Conservation (phyloP, 129 eudicot species). For the Chrysanthemum lavandulifolium region DNA sequence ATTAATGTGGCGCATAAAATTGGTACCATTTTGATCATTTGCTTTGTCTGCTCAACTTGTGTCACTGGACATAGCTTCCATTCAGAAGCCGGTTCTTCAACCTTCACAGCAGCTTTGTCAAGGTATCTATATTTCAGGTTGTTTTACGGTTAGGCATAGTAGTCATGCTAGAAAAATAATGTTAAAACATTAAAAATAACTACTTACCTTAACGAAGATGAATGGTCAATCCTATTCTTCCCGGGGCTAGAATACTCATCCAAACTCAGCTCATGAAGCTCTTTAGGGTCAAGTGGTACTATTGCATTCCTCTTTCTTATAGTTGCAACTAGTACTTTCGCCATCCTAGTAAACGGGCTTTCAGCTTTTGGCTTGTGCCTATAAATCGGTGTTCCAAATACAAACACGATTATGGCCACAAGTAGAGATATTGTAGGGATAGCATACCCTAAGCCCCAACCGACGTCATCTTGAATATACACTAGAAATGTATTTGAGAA, state of each 20-base stretch:
- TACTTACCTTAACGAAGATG: conserved; percentile 44
- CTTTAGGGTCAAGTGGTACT: conserved; percentile 52
- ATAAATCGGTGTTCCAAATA: conserved; percentile 51
- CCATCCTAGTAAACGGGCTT: conserved; percentile 58
- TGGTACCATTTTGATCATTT: conserved; percentile 57
- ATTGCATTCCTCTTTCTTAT: conserved; percentile 41
- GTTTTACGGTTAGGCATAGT: background rate
- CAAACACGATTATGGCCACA: conserved; percentile 44
- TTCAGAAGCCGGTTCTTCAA: conserved; percentile 17
- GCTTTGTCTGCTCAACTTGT: conserved; percentile 69
- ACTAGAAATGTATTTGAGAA: conserved; percentile 55
- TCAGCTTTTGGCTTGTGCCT: conserved; percentile 55
- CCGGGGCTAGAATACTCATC: conserved; percentile 48
- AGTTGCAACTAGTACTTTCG: conserved; percentile 56
- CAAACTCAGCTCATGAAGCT: conserved; percentile 47
- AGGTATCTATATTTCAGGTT: conserved; percentile 34
- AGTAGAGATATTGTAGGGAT: conserved; percentile 55
- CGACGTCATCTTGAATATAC: conserved; percentile 61
- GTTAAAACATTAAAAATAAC: background rate
- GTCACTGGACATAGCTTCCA: conserved; percentile 52
- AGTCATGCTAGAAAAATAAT: background rate
- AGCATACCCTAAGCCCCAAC: conserved; percentile 61
- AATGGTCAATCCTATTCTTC: conserved; percentile 43
- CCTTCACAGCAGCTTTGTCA: conserved; percentile 48
- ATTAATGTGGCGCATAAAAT: conserved; percentile 42